Conservation (phyloP, 1,139 yeast genomes). For the Geotrichum restrictum region DNA sequence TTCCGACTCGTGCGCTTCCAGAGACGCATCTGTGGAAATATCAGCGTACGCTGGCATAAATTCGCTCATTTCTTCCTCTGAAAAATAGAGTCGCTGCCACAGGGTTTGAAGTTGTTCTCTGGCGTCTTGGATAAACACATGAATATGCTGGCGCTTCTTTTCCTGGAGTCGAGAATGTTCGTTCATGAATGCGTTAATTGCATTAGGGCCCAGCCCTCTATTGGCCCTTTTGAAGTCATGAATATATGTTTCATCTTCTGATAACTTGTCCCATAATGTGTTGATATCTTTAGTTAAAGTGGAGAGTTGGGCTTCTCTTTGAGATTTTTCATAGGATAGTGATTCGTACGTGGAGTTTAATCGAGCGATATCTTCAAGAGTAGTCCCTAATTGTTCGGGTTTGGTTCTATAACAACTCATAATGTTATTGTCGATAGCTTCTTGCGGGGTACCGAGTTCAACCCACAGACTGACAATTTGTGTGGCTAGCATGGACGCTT, state of each 20-base stretch:
- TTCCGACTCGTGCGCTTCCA: constrained; percentile 62
- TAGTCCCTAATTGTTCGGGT: constrained; percentile 34
- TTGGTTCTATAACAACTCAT: constrained; percentile 27
- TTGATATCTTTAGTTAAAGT: constrained; percentile 22
- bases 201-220: constrained; percentile 37
- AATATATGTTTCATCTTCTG: constrained; percentile 26
- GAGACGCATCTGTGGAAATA: constrained; percentile 50
- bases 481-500: constrained; percentile 28
- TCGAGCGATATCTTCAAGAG: constrained; percentile 27
- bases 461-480: constrained; percentile 36
- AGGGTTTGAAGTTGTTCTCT: constrained; percentile 53
- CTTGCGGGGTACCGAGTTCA: constrained; percentile 38
- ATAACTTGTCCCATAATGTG: constrained; percentile 35
- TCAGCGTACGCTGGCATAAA: constrained; percentile 43
- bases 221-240: constrained; percentile 31
- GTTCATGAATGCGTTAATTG: constrained; percentile 41
- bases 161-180: constrained; percentile 58
- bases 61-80: constrained; percentile 44
- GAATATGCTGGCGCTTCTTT: constrained; percentile 61
- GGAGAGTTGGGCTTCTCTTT: constrained; percentile 23
- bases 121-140: constrained; percentile 61
- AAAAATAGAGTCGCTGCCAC: constrained; percentile 62
- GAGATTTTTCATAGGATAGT: constrained; percentile 24
- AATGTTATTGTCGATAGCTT: constrained; percentile 31
- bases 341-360: constrained; percentile 23